phyloP scores from a whole-genome alignment of 352 stramenopile species.

The Phytopythium montanum region DNA sequence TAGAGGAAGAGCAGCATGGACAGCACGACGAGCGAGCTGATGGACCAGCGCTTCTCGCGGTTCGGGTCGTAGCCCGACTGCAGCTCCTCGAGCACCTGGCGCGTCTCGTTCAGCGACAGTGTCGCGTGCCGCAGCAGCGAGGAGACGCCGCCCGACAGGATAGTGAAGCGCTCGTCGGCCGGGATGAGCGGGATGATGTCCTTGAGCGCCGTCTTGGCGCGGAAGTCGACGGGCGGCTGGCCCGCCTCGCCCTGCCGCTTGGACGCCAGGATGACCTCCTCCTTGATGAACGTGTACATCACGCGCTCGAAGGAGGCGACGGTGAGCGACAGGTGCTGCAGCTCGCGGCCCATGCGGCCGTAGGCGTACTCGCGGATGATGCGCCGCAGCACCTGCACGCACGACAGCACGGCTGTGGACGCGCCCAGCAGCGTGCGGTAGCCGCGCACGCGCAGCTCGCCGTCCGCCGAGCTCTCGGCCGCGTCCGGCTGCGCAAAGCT shows the following conservation, averaged over 20 bases:
- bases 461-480: slow-evolving; percentile 56
- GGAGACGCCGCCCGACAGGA: slow-evolving; percentile 71
- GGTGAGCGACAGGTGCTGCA: slow-evolving; percentile 84
- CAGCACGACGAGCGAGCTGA: slow-evolving; percentile 59
- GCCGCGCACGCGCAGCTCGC: slow-evolving; percentile 62
- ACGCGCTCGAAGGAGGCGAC: slow-evolving; percentile 83
- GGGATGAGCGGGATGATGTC: slow-evolving; percentile 87
- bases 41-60: slow-evolving; percentile 83
- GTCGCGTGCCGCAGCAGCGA: slow-evolving; percentile 80
- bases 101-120: slow-evolving; percentile 78
- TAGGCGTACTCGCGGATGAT: slow-evolving; percentile 88
- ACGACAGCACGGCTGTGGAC: slow-evolving; percentile 69
- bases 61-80: slow-evolving; percentile 81
- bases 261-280: slow-evolving; percentile 83
- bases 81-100: slow-evolving; percentile 72
- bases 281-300: slow-evolving; percentile 87
- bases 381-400: slow-evolving; percentile 66
- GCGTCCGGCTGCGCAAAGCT: slow-evolving; percentile 37
- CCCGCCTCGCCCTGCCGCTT: slow-evolving; percentile 54
- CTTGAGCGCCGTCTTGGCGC: slow-evolving; percentile 79
- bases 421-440: slow-evolving; percentile 73
- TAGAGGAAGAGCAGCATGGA: slow-evolving; percentile 58
- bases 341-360: slow-evolving; percentile 70
- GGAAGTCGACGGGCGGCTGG: slow-evolving; percentile 62
- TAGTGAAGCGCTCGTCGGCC: slow-evolving; percentile 75